phyloP scores from a whole-genome alignment of 139 green algal species.

The Pleodorina starrii region DNA sequence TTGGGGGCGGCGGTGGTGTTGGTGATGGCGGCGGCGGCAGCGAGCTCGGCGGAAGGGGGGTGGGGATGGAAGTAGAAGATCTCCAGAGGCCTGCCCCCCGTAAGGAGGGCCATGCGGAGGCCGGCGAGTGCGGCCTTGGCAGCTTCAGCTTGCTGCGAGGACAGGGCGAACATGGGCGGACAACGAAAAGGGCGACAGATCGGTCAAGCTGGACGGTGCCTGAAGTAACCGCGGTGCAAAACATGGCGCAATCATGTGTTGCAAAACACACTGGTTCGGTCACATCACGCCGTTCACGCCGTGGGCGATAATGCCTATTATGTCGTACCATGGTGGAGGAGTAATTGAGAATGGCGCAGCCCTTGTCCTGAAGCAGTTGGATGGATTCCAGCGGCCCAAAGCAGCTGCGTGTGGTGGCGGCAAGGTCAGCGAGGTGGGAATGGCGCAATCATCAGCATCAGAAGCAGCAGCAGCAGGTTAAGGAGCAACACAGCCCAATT shows the following conservation, averaged over 20 bases:
- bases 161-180: too few relatives aligned
- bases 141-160: constrained; percentile 59
- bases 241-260: too few relatives aligned
- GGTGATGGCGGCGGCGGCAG: background rate
- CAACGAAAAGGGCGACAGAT: too few relatives aligned
- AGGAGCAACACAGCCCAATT: too few relatives aligned
- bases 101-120: constrained; percentile 64
- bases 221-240: too few relatives aligned
- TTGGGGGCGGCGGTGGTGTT: background rate
- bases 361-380: constrained; percentile 81
- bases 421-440: too few relatives aligned
- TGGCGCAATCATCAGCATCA: background rate
- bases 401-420: constrained; percentile 40
- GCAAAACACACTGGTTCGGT: too few relatives aligned
- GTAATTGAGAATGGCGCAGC: constrained; percentile 84
- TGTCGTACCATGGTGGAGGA: background rate
- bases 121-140: constrained; percentile 55
- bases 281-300: too few relatives aligned
- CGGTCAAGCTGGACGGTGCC: too few relatives aligned
- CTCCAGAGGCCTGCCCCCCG: constrained; percentile 72
- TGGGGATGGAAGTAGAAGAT: background rate
- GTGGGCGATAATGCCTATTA: too few relatives aligned
- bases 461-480: background rate
- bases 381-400: constrained; percentile 78
- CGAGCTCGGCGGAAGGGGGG: background rate